Evolutionary conservation across 2,329 filamentous ascomycete genomes (phyloP), one percentile per base, ranked within the genome.

Genomic region (Conoideocrella luteorostrata): DNA sequence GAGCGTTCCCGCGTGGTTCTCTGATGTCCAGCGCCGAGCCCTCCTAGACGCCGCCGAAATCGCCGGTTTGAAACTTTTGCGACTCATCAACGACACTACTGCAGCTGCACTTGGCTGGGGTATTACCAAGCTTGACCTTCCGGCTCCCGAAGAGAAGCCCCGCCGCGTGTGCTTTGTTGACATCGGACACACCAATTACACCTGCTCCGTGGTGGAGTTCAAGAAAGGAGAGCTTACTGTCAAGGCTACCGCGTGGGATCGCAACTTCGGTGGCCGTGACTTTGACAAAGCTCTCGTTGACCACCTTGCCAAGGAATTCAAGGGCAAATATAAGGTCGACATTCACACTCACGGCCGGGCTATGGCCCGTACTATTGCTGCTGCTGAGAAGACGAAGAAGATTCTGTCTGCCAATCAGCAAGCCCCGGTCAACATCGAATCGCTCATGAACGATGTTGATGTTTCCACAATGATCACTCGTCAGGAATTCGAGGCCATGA

Each of bases 381-480:
- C 87, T 45, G 89, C 90, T 44, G 93, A 98, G 78, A 96, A 95
- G 78, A 73, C 95, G 63, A 98, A 98, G 84, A 97, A 97, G 82
- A 84, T 97, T 44, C 75, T 98, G 45, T 97, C 91, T 28, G 93
- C 93, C 63, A 97, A 97, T 72, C 86, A 90, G 56, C 79, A 86
- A 61, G 89, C 91, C 15, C 88, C 91, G 39, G 70, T 98, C 66
- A 97, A 90, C 76, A 94, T 98, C 59, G 93, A 98, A 74, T 96
- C 90, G 28, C 75, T 98, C 56, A 97, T 98, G 90, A 94, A 97
- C 68, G 93, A 98, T 64, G 74, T 95, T 49, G 93, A 98, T 64
- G 93, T 95, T 29, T 80, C 80, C 43, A 75, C 85, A 48, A 85
- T 95, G 77, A 77, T 98, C 61, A 96, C 91, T 65, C 86, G 93